phyloP scores from a whole-genome alignment of 306 rosid species.

The Medicago ruthenica region DNA sequence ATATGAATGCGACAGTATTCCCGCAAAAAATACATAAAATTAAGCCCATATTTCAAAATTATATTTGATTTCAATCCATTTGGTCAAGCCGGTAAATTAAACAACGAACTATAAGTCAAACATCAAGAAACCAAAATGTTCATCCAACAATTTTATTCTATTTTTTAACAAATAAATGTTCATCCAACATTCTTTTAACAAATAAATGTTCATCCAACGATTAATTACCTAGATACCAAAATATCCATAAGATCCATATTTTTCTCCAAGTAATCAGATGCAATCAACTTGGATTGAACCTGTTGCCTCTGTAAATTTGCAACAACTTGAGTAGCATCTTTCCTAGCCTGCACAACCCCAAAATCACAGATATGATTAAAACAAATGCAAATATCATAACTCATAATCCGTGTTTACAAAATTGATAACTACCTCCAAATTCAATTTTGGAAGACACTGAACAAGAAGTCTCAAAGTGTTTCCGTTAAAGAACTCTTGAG shows the following conservation, averaged over 20 bases:
- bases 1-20: conserved; percentile 1
- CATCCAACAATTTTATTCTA: background rate
- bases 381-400: background rate
- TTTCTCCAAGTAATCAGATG: conserved; percentile 84
- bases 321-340: conserved; percentile 96
- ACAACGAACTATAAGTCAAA: background rate
- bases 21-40: conserved; percentile 4
- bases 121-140: background rate
- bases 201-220: background rate
- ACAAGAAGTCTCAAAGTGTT: conserved; percentile 74
- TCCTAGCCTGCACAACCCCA: conserved; percentile 66
- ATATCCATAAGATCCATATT: conserved; percentile 82
- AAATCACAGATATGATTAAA: conserved; percentile 15
- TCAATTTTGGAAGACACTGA: conserved; percentile 72
- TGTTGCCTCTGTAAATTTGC: conserved; percentile 93
- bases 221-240: conserved; percentile 70
- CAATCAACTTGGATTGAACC: conserved; percentile 83
- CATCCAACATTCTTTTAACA: too few species aligned
- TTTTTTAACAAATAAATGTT: background rate
- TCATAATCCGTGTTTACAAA: background rate
- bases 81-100: background rate
- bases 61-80: conserved; percentile 11
- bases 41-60: background rate
- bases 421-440: conserved; percentile 71
- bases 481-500: conserved; percentile 81